Evolutionary conservation across 1,139 yeast species (phyloP).

Genomic region (Nematodospora anomalae): DNA sequence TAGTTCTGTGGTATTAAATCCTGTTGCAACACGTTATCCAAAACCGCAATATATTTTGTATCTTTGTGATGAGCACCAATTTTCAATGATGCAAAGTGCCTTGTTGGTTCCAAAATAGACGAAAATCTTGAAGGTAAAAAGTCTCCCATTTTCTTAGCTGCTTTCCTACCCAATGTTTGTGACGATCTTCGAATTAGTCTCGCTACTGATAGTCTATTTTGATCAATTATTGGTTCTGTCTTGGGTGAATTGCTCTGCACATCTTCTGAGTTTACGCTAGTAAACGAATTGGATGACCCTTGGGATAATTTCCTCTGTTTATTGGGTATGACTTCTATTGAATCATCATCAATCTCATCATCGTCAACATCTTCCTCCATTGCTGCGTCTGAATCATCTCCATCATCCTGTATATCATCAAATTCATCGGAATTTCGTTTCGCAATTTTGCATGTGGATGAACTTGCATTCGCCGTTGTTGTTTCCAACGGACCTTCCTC

Average conservation of each 20-base stretch:
- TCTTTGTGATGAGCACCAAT: slow-evolving; percentile 66
- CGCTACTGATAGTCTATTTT: slow-evolving; percentile 68
- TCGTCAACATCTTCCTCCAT: slow-evolving; percentile 36
- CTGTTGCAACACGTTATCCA: slow-evolving; percentile 45
- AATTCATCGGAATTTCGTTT: slow-evolving; percentile 15
- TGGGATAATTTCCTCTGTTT: slow-evolving; percentile 43
- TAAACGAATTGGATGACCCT: slow-evolving; percentile 40
- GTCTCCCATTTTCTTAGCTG: slow-evolving; percentile 88
- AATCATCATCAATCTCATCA: slow-evolving; percentile 27
- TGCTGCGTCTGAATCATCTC: slow-evolving; percentile 35
- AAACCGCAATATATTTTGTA: slow-evolving; percentile 62
- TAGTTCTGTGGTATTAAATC: slow-evolving; percentile 40
- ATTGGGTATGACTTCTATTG: slow-evolving; percentile 23
- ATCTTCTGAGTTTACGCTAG: slow-evolving; percentile 40
- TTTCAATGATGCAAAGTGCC: slow-evolving; percentile 92
- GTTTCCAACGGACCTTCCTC: slow-evolving; percentile 23
- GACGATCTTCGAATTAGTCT: slow-evolving; percentile 62
- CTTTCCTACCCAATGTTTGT: slow-evolving; percentile 63
- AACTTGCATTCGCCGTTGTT: neutral
- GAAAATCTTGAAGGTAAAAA: slow-evolving; percentile 81
- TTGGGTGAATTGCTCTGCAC: slow-evolving; percentile 20
- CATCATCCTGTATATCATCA: slow-evolving; percentile 22
- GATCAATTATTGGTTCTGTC: slow-evolving; percentile 68
- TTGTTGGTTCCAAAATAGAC: slow-evolving; percentile 84
- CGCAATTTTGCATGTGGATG: neutral